Conservation (phyloP, 1,139 yeast species). For the Blastobotrys illinoisensis region DNA sequence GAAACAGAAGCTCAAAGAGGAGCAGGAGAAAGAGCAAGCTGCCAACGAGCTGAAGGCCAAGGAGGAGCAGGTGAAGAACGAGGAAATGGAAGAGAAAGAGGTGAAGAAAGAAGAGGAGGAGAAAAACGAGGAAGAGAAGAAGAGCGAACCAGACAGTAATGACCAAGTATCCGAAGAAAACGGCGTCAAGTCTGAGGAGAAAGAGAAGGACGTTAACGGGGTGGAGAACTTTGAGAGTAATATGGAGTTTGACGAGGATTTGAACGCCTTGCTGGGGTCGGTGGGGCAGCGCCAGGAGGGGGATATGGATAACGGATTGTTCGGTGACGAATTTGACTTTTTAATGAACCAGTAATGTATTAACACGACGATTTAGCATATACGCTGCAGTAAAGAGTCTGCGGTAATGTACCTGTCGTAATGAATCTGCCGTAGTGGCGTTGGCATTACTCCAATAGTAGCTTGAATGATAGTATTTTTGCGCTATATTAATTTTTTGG, state of each 20-base stretch:
- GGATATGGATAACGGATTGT: constrained; percentile 21
- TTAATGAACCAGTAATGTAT: constrained; percentile 9
- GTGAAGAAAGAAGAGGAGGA: neutral
- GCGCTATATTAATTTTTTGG: too few relatives aligned
- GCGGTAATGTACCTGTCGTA: too few relatives aligned
- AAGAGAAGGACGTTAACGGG: neutral
- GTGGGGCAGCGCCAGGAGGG: constrained; percentile 13
- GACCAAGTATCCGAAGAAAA: constrained; percentile 5
- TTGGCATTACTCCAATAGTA: too few relatives aligned
- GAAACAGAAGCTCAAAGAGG: constrained; percentile 5
- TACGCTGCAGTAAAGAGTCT: too few relatives aligned
- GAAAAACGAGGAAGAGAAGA: neutral
- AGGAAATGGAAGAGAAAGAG: neutral
- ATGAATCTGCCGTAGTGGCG: too few relatives aligned
- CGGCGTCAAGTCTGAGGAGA: constrained; percentile 6
- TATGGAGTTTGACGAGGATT: constrained; percentile 16
- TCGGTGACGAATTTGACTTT: constrained; percentile 28
- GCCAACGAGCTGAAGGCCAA: neutral
- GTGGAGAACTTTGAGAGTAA: neutral
- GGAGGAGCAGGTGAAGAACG: constrained; percentile 1
- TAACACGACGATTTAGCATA: neutral
- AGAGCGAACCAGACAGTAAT: neutral
- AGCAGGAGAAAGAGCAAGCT: constrained; percentile 10
- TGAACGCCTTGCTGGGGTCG: constrained; percentile 16
- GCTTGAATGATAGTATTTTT: neutral